phyloP scores from a whole-genome alignment of 495 filamentous ascomycete species.

The Penicillium psychrofluorescens region DNA sequence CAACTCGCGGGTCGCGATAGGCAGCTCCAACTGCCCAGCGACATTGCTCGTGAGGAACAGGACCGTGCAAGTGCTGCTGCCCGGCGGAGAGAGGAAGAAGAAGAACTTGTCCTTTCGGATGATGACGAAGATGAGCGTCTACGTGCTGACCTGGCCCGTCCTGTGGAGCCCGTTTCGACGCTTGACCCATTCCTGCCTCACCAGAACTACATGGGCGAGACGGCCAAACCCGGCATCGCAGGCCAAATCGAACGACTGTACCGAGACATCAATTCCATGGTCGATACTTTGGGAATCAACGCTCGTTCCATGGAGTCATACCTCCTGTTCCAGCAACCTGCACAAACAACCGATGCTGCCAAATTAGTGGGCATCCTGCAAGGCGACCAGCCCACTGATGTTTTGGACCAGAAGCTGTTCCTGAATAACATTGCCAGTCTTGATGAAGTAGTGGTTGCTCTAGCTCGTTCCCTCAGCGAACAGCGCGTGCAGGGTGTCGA shows the following conservation, averaged over 20 bases:
- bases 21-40: constrained; percentile 17
- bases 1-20: constrained; percentile 27
- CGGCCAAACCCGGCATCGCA: constrained; percentile 53
- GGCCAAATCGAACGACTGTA: constrained; percentile 81
- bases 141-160: constrained; percentile 46
- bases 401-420: constrained; percentile 56
- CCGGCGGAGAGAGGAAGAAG: constrained; percentile 35
- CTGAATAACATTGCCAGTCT: constrained; percentile 65
- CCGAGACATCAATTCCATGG: constrained; percentile 92
- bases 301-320: constrained; percentile 68
- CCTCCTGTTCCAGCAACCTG: constrained; percentile 46
- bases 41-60: constrained; percentile 22
- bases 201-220: constrained; percentile 59
- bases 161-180: constrained; percentile 43
- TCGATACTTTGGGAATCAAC: constrained; percentile 87
- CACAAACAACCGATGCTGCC: constrained; percentile 48
- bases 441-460: constrained; percentile 45
- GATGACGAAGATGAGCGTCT: constrained; percentile 60
- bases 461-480: constrained; percentile 52
- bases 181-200: constrained; percentile 60
- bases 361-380: constrained; percentile 26
- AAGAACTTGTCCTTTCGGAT: constrained; percentile 39
- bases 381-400: constrained; percentile 34
- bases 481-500: constrained; percentile 58
- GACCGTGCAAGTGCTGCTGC: constrained; percentile 18